These are phyloP conservation scores for Metarhizium guizhouense DNA, from an alignment of 2,329 filamentous ascomycete species.

Conservation along the genomic window DNA sequence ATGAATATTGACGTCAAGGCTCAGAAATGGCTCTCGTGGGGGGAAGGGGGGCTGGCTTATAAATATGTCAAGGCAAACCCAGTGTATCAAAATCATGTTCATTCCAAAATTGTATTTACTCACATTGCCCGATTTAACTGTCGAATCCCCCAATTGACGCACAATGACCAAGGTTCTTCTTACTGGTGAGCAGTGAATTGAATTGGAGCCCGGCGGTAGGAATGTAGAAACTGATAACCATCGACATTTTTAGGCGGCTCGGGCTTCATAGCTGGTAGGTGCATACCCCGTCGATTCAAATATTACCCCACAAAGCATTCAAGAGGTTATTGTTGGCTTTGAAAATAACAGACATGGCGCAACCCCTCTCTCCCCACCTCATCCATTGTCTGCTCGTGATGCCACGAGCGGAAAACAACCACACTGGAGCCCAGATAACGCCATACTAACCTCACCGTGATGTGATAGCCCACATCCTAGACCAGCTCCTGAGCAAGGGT, in stretches of 20 bases:
- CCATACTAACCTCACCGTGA: not conserved
- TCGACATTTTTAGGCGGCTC: not conserved
- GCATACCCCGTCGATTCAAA: not conserved
- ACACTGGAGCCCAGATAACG: not conserved
- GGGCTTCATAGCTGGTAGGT: not conserved
- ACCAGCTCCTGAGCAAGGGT: constrained; percentile 41
- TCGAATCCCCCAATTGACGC: not conserved
- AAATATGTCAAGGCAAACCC: not conserved
- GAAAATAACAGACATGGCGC: too few relatives aligned
- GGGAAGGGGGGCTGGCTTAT: not conserved
- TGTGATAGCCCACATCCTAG: constrained; percentile 40
- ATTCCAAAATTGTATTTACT: not conserved
- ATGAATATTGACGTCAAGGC: not conserved
- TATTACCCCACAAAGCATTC: not conserved
- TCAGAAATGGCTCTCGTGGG: not conserved
- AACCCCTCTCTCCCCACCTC: not conserved
- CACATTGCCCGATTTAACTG: not conserved
- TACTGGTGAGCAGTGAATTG: not conserved
- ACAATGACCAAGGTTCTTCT: not conserved
- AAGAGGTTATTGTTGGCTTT: too few relatives aligned
- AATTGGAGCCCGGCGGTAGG: not conserved
- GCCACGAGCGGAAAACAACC: too few relatives aligned
- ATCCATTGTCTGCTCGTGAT: not conserved
- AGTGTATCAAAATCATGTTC: not conserved
- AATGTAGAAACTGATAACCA: not conserved